Percentiles rank a stretch among this genome's conserved stretches.
Conservation (phyloP, 345 rosid genomes). For the Dimocarpus longan region DNA sequence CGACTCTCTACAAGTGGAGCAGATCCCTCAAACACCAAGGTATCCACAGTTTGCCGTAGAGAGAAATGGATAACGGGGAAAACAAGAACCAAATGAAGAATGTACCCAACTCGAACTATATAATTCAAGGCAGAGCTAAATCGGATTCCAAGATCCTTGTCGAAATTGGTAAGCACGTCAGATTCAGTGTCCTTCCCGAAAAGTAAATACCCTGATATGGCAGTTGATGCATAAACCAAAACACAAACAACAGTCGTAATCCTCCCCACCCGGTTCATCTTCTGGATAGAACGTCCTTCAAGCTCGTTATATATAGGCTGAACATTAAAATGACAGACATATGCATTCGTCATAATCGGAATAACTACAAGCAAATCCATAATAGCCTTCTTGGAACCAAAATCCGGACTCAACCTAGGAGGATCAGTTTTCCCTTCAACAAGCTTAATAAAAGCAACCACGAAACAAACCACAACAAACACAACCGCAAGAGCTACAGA, state of each 20-base stretch:
- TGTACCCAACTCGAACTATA: constrained; percentile 82
- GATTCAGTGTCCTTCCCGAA: constrained; percentile 85
- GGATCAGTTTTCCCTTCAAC: constrained; percentile 72
- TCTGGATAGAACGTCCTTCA: constrained; percentile 66
- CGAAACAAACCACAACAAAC: constrained; percentile 77
- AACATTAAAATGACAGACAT: constrained; percentile 88
- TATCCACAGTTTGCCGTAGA: constrained; percentile 79
- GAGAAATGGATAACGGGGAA: constrained; percentile 98
- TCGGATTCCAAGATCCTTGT: constrained; percentile 77
- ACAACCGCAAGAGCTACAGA: constrained; percentile 91
- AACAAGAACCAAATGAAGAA: constrained; percentile 92
- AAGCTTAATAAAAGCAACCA: constrained; percentile 76
- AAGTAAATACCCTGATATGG: constrained; percentile 81
- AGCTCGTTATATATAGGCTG: constrained; percentile 97
- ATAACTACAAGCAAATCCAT: constrained; percentile 92
- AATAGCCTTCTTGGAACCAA: constrained; percentile 66
- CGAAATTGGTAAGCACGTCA: constrained; percentile 87
- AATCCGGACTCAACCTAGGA: constrained; percentile 80
- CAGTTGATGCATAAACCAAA: constrained; percentile 68
- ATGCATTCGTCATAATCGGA: constrained; percentile 91
- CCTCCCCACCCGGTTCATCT: constrained; percentile 88
- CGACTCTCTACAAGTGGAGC: constrained; percentile 80
- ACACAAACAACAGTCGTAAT: constrained; percentile 74
- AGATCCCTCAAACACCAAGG: constrained; percentile 63
- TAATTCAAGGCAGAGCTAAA: constrained; percentile 83